These are phyloP conservation scores for Rhizodiscina lignyota DNA, from an alignment of 495 filamentous ascomycete species.

Conservation along the genomic window DNA sequence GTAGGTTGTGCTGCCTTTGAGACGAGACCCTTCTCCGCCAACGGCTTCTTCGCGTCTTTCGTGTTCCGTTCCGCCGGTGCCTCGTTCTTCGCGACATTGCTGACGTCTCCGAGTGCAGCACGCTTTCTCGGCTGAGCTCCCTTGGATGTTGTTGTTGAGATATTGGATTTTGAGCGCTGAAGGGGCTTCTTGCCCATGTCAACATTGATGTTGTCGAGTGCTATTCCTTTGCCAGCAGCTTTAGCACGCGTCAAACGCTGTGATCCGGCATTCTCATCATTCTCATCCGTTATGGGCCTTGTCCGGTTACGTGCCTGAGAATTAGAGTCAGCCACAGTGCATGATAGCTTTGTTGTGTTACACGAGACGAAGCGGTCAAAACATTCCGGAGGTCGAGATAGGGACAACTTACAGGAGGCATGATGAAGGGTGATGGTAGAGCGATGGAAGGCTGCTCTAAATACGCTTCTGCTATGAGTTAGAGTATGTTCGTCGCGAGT, in stretches of 20 bases:
- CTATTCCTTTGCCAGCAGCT: too few species aligned
- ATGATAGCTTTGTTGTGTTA: too few species aligned
- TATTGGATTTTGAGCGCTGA: conserved; percentile 52
- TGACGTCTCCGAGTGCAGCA: conserved; percentile 64
- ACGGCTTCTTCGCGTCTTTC: conserved; percentile 55
- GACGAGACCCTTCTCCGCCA: conserved; percentile 38
- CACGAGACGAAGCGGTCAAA: too few species aligned
- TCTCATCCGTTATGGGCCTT: conserved; percentile 72
- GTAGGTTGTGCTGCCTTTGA: conserved; percentile 63
- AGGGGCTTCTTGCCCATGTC: conserved; percentile 51
- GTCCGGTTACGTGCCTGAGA: too few species aligned
- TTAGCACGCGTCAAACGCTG: conserved; percentile 87
- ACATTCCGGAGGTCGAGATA: too few species aligned
- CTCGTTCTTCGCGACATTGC: conserved; percentile 77
- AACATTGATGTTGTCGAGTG: conserved; percentile 39
- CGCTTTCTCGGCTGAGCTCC: conserved; percentile 18
- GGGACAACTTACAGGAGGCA: too few species aligned
- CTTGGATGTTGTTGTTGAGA: conserved; percentile 27
- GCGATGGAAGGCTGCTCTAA: too few species aligned
- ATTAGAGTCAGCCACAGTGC: too few species aligned
- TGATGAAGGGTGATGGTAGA: too few species aligned
- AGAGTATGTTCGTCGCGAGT: too few species aligned
- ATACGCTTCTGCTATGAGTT: too few species aligned
- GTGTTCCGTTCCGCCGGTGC: conserved; percentile 47
- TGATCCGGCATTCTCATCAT: conserved; percentile 73